Conservation (phyloP, 352 stramenopile genomes). For the Phytophthora vignae region DNA sequence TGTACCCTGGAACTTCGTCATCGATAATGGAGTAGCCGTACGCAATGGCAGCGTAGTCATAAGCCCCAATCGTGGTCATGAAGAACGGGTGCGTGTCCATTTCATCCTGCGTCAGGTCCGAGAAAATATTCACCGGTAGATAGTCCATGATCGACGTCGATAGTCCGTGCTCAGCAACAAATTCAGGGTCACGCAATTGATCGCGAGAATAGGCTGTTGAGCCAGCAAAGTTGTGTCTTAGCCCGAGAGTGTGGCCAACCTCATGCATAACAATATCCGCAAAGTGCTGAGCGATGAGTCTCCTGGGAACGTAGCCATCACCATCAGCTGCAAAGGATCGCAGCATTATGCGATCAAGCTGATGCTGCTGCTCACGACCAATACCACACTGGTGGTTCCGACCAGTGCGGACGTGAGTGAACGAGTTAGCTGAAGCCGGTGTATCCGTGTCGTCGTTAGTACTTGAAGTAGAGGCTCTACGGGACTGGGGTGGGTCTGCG, state of each 20-base stretch:
- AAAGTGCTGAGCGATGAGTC: conserved; percentile 74
- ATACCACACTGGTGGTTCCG: conserved; percentile 50
- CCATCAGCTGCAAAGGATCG: conserved; percentile 17
- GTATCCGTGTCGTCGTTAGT: background rate
- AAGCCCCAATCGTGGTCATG: conserved; percentile 70
- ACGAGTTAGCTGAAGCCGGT: background rate
- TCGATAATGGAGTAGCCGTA: conserved; percentile 77
- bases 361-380: conserved; percentile 44
- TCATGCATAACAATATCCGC: conserved; percentile 89
- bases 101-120: conserved; percentile 55
- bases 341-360: conserved; percentile 57
- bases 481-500: conserved; percentile 33
- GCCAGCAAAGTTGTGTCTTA: conserved; percentile 89
- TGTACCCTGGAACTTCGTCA: conserved; percentile 60
- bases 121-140: conserved; percentile 82
- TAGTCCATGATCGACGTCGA: conserved; percentile 91
- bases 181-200: conserved; percentile 64
- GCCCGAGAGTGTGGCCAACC: conserved; percentile 87
- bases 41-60: conserved; percentile 86
- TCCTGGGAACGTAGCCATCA: conserved; percentile 53
- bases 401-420: conserved; percentile 12
- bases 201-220: conserved; percentile 57
- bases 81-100: conserved; percentile 66
- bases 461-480: conserved; percentile 4
- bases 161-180: conserved; percentile 58